phyloP scores from a whole-genome alignment of 1,284 basidiomycete species.

The Sutorius eximius region DNA sequence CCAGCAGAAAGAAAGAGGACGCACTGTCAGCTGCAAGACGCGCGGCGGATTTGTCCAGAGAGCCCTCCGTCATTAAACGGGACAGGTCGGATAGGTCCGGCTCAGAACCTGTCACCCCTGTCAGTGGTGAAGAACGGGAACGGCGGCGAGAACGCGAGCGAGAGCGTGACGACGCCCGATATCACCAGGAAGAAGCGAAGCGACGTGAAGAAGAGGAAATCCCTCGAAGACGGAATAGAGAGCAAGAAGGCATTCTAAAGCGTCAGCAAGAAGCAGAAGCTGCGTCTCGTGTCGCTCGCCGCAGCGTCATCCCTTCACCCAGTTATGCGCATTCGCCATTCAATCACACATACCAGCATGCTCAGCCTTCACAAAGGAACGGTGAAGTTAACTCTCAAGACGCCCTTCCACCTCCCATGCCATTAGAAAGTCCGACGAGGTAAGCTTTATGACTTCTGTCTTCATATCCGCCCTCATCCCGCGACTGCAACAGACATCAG shows the following conservation, averaged over 20 bases:
- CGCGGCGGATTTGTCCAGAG: slow-evolving; percentile 25
- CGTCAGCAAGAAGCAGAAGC: slow-evolving; percentile 45
- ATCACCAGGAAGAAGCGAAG: slow-evolving; percentile 28
- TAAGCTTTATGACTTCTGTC: slow-evolving; percentile 30
- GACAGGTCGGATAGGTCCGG: slow-evolving; percentile 28
- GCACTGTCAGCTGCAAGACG: slow-evolving; percentile 26
- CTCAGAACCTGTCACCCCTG: slow-evolving; percentile 30
- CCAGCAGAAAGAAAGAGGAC: slow-evolving; percentile 30
- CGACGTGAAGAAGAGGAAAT: slow-evolving; percentile 36
- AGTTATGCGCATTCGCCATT: slow-evolving; percentile 19
- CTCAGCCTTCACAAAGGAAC: slow-evolving; percentile 25
- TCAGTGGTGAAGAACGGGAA: slow-evolving; percentile 29
- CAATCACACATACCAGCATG: slow-evolving; percentile 20
- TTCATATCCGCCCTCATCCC: slow-evolving; percentile 33
- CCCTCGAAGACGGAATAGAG: slow-evolving; percentile 35
- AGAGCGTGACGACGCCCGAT: slow-evolving; percentile 18
- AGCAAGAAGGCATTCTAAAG: slow-evolving; percentile 48
- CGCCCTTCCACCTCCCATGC: slow-evolving; percentile 37
- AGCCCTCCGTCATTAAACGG: slow-evolving; percentile 26
- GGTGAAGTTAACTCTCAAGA: slow-evolving; percentile 27
- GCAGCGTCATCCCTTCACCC: slow-evolving; percentile 23
- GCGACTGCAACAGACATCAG: slow-evolving; percentile 21
- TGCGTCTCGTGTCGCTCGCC: slow-evolving; percentile 30
- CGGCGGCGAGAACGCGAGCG: slow-evolving; percentile 28
- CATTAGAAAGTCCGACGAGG: slow-evolving; percentile 46